A percentile compares a stretch with the other conserved stretches of the same genome.
phyloP scores from a whole-genome alignment of 192 early-diverging fungal species.

The Coemansia guatemalensis region DNA sequence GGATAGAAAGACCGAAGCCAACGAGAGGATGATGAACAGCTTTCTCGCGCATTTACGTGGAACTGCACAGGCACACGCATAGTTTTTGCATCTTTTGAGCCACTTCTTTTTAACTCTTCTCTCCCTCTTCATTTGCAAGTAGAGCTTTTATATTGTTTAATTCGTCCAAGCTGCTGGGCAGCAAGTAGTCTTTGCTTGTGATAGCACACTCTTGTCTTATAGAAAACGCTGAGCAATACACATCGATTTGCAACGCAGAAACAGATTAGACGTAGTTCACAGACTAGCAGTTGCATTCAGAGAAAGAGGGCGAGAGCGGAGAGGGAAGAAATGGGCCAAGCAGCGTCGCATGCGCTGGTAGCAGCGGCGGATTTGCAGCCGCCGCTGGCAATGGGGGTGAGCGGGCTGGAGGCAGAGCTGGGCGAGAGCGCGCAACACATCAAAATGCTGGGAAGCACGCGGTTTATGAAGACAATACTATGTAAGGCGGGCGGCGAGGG shows the following conservation, averaged over 20 bases:
- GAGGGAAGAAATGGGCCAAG: conserved; percentile 31
- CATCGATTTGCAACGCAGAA: no score
- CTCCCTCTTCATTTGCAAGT: neutral
- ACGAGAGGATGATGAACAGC: neutral
- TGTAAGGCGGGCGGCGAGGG: conserved; percentile 77
- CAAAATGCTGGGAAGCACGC: conserved; percentile 74
- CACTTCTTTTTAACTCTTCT: neutral
- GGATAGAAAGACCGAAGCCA: neutral
- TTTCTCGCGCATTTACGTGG: neutral
- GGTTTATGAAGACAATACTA: conserved; percentile 95
- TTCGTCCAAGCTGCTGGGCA: neutral
- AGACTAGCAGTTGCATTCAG: neutral
- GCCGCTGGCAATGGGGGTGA: conserved; percentile 45
- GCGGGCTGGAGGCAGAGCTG: conserved; percentile 43
- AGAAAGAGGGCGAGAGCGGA: neutral
- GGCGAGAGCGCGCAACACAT: conserved; percentile 50
- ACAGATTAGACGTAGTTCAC: neutral
- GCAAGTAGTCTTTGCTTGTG: no score
- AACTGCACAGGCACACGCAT: neutral
- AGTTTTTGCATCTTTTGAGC: neutral
- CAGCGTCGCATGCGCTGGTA: conserved; percentile 49
- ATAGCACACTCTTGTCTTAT: no score
- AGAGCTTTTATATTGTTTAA: neutral
- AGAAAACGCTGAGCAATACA: no score
- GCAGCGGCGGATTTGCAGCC: conserved; percentile 52